Percentiles rank a stretch among this genome's conserved stretches.
Conservation (phyloP, 78 protist genomes). For the Creolimax fragrantissima region DNA sequence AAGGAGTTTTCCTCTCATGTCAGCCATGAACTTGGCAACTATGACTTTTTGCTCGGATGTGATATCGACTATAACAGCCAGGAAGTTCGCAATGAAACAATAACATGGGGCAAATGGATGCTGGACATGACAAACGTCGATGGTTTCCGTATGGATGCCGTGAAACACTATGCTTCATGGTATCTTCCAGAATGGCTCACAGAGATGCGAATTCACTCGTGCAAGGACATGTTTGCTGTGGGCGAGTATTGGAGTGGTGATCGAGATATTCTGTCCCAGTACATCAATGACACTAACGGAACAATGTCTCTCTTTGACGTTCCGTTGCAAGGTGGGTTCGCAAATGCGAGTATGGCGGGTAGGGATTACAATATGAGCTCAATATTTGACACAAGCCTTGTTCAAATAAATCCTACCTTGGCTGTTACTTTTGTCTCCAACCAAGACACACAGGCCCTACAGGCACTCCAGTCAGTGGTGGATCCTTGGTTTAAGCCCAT, state of each 20-base stretch:
- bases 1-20: neutral
- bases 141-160: constrained; percentile 30
- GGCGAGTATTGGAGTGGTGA: constrained; percentile 34
- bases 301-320: constrained; percentile 20
- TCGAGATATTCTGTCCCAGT: neutral
- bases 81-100: neutral
- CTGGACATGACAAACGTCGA: neutral
- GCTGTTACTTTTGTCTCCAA: constrained; percentile 22
- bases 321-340: constrained; percentile 6
- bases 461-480: constrained; percentile 20
- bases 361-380: constrained; percentile 21
- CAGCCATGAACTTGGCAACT: constrained; percentile 10
- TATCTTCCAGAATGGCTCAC: neutral
- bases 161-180: constrained; percentile 1
- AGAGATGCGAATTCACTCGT: neutral
- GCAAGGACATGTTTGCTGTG: neutral
- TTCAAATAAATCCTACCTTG: neutral
- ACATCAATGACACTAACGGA: constrained; percentile 1
- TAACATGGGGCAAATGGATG: neutral
- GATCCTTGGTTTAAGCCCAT: constrained; percentile 21
- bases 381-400: constrained; percentile 13
- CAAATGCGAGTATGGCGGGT: constrained; percentile 6
- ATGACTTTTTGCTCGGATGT: constrained; percentile 20
- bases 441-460: constrained; percentile 30
- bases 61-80: neutral